Evolutionary conservation across 116 monocot genomes (phyloP), one percentile per base, ranked within the genome.

Genomic region (Cymodocea nodosa): DNA sequence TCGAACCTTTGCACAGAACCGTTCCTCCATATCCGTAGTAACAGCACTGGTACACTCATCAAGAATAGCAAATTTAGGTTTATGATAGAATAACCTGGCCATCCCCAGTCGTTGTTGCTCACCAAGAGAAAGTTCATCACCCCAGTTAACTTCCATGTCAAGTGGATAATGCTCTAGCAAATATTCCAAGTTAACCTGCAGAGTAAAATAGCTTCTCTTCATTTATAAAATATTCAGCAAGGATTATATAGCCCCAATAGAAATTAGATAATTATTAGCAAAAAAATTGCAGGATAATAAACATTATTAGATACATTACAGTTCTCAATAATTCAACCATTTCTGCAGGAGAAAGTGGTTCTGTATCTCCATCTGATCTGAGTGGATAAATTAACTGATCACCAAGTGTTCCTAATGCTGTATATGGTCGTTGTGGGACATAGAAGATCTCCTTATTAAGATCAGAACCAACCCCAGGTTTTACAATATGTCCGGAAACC

Each of bases 21-120:
- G 83, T 74, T 97, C 97, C 66, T 97, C 97, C 97, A 97, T 97
- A 60, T 97, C 86, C 3, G 84, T 91, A 74, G 97, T 91, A 56
- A 97, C 97, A 50, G 97, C 97, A 85, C 97, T 97, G 15, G 97
- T 97, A 66, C 97, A 97, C 74, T 97, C 97, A 66, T 97, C 97
- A 70, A 97, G 83, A 80, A 97, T 97, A 50, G 97, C 97, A 77
- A 97, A 97, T 59, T 86, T 97, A 19, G 97, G 97, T 68, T 84
- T 97, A 73, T 97, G 97, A 78, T 88, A 97, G 70, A 97, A 97
- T 36, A 97, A 69, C 49, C 97, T 81, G 55, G 97, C 97, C 97
- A 97, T 97, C 52, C 97, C 97, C 6, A 97, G 71, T 72, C 97
- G 81, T 67, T 97, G 97, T 76, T 97, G 97, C 80, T 97, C 97